These are phyloP conservation scores for Globisporangium megalacanthum DNA, from an alignment of 352 stramenopile species.

Conservation along the genomic window DNA sequence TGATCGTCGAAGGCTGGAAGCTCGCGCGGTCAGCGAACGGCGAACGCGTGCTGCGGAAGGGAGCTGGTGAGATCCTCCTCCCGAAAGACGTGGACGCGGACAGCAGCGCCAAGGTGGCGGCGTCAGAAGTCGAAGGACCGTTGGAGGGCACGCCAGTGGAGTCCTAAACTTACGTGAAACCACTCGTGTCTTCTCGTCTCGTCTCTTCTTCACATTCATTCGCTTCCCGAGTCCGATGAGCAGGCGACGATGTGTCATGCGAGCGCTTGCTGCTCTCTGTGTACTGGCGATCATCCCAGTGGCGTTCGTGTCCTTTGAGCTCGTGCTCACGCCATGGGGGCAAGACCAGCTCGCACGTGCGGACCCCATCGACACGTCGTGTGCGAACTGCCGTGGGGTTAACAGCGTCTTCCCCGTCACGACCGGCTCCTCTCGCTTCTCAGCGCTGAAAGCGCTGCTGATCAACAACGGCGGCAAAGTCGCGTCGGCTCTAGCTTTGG, in stretches of 20 bases:
- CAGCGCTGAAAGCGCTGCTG: conserved; percentile 28
- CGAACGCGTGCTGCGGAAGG: conserved; percentile 33
- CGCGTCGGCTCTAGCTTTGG: conserved; percentile 20
- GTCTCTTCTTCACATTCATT: background rate
- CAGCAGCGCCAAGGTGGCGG: background rate
- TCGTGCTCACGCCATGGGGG: conserved; percentile 43
- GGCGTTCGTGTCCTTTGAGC: conserved; percentile 36
- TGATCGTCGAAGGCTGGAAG: conserved; percentile 42
- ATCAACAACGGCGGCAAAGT: conserved; percentile 37
- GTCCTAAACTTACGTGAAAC: background rate
- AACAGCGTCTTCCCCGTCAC: conserved; percentile 41
- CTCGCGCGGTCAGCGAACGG: conserved; percentile 23
- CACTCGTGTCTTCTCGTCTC: too few species aligned
- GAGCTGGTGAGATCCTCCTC: conserved; percentile 38
- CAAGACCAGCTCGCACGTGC: conserved; percentile 20
- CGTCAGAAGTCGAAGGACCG: conserved; percentile 9
- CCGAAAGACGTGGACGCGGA: conserved; percentile 10
- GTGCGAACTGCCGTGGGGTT: conserved; percentile 33
- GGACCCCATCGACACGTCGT: conserved; percentile 13
- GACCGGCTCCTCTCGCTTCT: conserved; percentile 24
- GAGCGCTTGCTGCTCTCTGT: conserved; percentile 19
- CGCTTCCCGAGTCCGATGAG: background rate
- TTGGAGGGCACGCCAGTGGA: background rate
- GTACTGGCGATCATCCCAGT: conserved; percentile 29
- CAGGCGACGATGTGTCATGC: conserved; percentile 5